A percentile compares a stretch with the other conserved stretches of the same genome.
phyloP scores from a whole-genome alignment of 345 rosid genomes.

The Tarenaya hassleriana region DNA sequence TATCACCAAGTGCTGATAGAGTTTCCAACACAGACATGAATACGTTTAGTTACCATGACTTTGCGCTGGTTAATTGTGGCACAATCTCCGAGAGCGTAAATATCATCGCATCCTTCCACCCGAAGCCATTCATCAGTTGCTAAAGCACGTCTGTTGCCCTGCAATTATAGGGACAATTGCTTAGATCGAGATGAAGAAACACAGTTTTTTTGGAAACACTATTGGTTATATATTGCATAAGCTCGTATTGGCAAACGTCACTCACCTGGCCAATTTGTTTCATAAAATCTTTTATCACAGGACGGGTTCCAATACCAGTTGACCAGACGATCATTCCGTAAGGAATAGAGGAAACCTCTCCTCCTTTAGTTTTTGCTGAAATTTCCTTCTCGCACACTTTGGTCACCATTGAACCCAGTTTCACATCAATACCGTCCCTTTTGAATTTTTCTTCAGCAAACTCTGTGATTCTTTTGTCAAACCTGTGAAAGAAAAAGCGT shows the following conservation, averaged over 20 bases:
- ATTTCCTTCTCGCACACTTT: conserved; percentile 74
- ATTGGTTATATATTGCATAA: conserved; percentile 5
- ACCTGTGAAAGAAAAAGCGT: conserved; percentile 47
- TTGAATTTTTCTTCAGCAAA: conserved; percentile 89
- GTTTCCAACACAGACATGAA: not conserved
- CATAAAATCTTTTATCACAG: conserved; percentile 85
- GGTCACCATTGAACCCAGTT: conserved; percentile 88
- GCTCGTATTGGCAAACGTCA: conserved; percentile 6
- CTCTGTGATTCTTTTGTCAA: conserved; percentile 95
- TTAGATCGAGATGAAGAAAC: not conserved
- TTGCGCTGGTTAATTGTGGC: conserved; percentile 92
- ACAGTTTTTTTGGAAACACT: not conserved
- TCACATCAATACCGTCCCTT: conserved; percentile 89
- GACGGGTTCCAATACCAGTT: conserved; percentile 89
- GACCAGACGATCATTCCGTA: conserved; percentile 99
- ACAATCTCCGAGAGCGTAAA: conserved; percentile 97
- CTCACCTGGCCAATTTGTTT: conserved; percentile 88
- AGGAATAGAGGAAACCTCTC: conserved; percentile 52
- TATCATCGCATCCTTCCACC: conserved; percentile 57
- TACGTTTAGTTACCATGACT: conserved; percentile 68
- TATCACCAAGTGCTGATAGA: no score
- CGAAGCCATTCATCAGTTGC: conserved; percentile 99
- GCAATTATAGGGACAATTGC: conserved; percentile 11
- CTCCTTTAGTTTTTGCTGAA: conserved; percentile 65
- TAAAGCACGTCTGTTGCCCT: conserved; percentile 82